phyloP scores from a whole-genome alignment of 768 basidiomycete species.

The Auricularia sp. region DNA sequence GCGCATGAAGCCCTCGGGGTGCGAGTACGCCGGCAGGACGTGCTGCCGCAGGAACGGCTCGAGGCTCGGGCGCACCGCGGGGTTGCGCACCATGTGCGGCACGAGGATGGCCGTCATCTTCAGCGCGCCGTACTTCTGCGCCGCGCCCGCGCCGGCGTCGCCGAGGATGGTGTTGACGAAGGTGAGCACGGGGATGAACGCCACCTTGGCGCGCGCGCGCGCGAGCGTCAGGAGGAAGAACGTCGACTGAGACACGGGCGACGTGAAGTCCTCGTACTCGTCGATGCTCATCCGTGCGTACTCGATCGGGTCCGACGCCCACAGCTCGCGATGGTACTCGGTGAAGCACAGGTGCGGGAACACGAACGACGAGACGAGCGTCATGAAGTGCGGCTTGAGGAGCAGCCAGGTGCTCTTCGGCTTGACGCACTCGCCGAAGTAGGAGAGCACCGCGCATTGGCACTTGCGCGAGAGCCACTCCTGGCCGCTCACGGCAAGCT shows the following conservation, averaged over 20 bases:
- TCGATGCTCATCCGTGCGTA: conserved; percentile 71
- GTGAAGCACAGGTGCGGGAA: conserved; percentile 85
- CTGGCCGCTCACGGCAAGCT: conserved; percentile 63
- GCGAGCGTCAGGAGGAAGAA: conserved; percentile 72
- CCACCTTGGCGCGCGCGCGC: conserved; percentile 68
- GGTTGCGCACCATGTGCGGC: conserved; percentile 75
- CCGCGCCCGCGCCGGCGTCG: conserved; percentile 34
- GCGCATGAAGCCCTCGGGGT: conserved; percentile 61
- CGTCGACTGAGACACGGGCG: conserved; percentile 69
- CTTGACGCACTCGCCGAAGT: conserved; percentile 86
- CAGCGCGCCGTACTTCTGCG: conserved; percentile 75
- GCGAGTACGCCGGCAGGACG: conserved; percentile 63
- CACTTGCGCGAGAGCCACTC: conserved; percentile 77
- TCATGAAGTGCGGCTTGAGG: conserved; percentile 77
- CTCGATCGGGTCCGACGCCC: conserved; percentile 77
- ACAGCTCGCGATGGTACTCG: conserved; percentile 51
- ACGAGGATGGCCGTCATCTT: conserved; percentile 73
- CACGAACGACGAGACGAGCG: conserved; percentile 67
- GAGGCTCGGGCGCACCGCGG: conserved; percentile 66
- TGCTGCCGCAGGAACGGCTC: conserved; percentile 67
- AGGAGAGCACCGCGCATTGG: conserved; percentile 73
- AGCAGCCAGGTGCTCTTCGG: conserved; percentile 86
- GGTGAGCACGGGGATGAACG: conserved; percentile 69
- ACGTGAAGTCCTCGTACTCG: conserved; percentile 70
- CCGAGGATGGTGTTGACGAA: conserved; percentile 69